These are phyloP conservation scores for Zizania latifolia DNA, from an alignment of 176 grass and related monocot species.

Conservation along the genomic window DNA sequence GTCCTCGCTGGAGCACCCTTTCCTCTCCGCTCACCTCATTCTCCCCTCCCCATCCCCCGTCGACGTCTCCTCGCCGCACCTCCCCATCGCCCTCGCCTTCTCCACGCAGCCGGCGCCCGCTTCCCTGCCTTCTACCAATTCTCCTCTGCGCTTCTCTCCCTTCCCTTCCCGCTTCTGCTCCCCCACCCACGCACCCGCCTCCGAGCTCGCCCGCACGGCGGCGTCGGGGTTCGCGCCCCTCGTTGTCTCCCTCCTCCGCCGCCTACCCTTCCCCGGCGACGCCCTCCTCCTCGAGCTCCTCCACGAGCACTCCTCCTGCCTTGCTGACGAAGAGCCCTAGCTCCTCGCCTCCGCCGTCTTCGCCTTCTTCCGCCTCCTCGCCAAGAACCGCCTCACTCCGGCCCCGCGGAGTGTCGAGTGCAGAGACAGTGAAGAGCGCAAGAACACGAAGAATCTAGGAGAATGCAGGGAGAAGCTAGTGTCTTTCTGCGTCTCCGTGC, in stretches of 20 bases:
- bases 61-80: constrained; percentile 47
- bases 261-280: constrained; percentile 30
- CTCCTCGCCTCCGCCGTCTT: constrained; percentile 37
- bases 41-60: constrained; percentile 49
- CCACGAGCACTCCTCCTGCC: not conserved
- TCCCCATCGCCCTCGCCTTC: constrained; percentile 55
- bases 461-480: constrained; percentile 54
- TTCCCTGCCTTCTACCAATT: constrained; percentile 56
- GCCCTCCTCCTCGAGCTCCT: constrained; percentile 28
- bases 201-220: constrained; percentile 42
- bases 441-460: constrained; percentile 29
- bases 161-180: constrained; percentile 49
- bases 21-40: constrained; percentile 47
- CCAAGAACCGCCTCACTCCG: constrained; percentile 46
- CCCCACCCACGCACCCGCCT: constrained; percentile 41
- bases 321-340: constrained; percentile 40
- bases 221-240: constrained; percentile 43
- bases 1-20: constrained; percentile 26
- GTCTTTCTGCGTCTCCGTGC: constrained; percentile 39
- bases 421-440: constrained; percentile 51
- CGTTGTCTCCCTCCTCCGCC: constrained; percentile 48
- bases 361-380: constrained; percentile 45
- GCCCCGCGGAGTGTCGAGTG: constrained; percentile 26
- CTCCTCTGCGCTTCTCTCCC: constrained; percentile 42
- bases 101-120: constrained; percentile 48